These are phyloP conservation scores for Mucor lusitanicus DNA, from an alignment of 371 early-diverging fungal genomes.

Conservation along the genomic window DNA sequence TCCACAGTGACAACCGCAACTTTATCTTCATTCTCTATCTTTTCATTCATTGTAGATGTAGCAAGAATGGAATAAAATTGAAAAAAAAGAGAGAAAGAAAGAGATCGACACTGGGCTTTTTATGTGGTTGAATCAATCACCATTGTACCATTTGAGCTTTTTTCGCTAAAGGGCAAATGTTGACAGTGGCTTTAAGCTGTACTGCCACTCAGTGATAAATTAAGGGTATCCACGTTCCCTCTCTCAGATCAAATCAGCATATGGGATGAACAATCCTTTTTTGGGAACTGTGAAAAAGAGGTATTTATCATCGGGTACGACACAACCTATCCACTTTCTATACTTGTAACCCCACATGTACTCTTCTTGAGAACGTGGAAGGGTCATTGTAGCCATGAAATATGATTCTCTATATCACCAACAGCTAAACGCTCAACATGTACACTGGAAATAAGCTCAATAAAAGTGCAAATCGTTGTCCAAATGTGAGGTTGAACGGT, in stretches of 20 bases:
- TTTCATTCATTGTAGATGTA: conserved; percentile 5
- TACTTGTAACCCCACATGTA: background rate
- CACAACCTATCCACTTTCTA: background rate
- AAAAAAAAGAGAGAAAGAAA: background rate
- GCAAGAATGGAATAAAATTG: background rate
- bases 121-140: background rate
- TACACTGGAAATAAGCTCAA: background rate
- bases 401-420: background rate
- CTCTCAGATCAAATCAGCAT: background rate
- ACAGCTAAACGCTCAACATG: background rate
- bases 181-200: background rate
- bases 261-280: background rate
- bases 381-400: background rate
- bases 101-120: background rate
- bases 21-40: conserved; percentile 11
- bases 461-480: background rate
- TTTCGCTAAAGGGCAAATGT: conserved; percentile 10
- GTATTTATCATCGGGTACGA: conserved; percentile 1
- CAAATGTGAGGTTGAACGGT: background rate
- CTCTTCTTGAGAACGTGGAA: background rate
- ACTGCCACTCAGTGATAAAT: background rate
- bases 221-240: background rate
- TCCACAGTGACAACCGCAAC: conserved; percentile 6
- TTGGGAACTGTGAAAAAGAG: background rate
- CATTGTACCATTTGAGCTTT: background rate